phyloP scores from a whole-genome alignment of 139 green algal species.

The Coelastrella sp. region DNA sequence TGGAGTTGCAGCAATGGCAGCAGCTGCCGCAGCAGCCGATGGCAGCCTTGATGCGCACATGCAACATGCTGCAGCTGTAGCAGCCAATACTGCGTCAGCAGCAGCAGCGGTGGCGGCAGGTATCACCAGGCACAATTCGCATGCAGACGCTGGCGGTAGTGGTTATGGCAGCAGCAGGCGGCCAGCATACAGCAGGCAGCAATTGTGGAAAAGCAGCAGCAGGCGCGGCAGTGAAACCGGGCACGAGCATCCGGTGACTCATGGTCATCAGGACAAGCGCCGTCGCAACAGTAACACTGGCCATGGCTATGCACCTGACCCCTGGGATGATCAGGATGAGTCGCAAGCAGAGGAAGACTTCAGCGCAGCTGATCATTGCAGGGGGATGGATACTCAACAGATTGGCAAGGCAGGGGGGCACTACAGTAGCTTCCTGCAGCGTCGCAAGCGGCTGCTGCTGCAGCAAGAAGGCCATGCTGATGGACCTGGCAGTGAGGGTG shows the following conservation, averaged over 20 bases:
- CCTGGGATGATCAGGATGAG: background rate
- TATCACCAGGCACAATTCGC: background rate
- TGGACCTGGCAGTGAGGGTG: slow-evolving; percentile 6
- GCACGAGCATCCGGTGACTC: background rate
- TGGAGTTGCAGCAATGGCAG: slow-evolving; percentile 11
- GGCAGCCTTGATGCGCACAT: background rate
- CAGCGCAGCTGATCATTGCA: background rate
- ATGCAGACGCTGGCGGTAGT: background rate
- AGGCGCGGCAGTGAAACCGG: background rate
- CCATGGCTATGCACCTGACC: background rate
- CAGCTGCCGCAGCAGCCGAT: slow-evolving; percentile 31
- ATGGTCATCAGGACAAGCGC: background rate
- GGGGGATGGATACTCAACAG: too few relatives aligned
- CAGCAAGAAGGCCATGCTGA: slow-evolving; percentile 4
- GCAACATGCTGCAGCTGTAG: slow-evolving; percentile 2
- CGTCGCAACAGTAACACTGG: background rate
- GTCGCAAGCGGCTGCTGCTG: slow-evolving; percentile 2
- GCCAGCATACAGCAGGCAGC: background rate
- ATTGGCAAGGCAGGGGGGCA: background rate
- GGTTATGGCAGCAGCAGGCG: background rate
- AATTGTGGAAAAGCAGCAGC: background rate
- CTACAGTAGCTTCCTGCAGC: background rate
- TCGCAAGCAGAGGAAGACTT: background rate
- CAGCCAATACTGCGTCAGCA: background rate
- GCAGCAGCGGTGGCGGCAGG: background rate